These are phyloP conservation scores for Colletotrichum graminicola DNA, from an alignment of 2,329 filamentous ascomycete genomes.

Conservation along the genomic window DNA sequence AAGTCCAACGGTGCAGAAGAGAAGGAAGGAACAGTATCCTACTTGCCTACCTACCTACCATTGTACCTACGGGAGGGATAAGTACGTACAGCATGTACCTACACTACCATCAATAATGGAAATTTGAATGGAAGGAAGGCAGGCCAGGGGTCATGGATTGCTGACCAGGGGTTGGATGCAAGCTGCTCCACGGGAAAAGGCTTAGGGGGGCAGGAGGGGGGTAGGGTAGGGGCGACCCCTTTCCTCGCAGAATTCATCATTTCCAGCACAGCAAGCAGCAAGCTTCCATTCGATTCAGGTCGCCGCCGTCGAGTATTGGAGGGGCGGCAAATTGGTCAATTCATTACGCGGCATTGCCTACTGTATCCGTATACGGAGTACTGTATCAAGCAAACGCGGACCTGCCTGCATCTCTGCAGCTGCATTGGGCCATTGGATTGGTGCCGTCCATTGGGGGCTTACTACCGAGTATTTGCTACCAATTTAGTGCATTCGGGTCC, in stretches of 20 bases:
- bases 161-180: neutral
- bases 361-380: no score
- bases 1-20: neutral
- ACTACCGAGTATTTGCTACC: no score
- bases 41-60: no score
- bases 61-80: no score
- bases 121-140: constrained; percentile 8
- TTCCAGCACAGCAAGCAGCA: constrained; percentile 10
- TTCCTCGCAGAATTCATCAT: neutral
- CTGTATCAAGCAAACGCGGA: neutral
- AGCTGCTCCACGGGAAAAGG: neutral
- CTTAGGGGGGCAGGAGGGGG: constrained; percentile 18
- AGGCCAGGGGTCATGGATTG: constrained; percentile 9
- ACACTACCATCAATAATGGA: neutral
- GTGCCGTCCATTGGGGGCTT: no score
- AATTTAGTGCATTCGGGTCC: no score
- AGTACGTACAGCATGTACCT: neutral
- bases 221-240: constrained; percentile 17
- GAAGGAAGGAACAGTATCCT: neutral
- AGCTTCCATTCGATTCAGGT: no score
- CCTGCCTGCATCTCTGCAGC: neutral
- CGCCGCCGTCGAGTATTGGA: no score
- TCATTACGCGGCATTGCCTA: no score
- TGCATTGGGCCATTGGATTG: neutral
- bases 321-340: neutral